Evolutionary conservation across 2,329 filamentous ascomycete species (phyloP).

Genomic region (Lachnellula cervina): DNA sequence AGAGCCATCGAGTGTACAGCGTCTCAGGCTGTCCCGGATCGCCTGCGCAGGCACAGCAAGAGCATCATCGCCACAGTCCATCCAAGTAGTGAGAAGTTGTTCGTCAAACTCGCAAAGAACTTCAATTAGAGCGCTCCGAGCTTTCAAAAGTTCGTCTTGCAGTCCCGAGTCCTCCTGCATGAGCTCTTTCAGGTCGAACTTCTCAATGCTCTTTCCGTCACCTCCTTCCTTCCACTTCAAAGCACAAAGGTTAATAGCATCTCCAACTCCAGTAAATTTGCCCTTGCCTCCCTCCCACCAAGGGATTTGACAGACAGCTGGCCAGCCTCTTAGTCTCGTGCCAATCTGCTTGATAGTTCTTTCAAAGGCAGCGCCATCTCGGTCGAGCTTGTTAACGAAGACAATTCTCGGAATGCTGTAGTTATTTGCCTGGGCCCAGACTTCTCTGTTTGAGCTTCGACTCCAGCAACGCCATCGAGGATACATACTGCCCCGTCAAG

Average conservation of each 20-base stretch:
- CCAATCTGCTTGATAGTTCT: constrained; percentile 83
- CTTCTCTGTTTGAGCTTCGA: constrained; percentile 94
- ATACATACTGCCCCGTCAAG: constrained; percentile 91
- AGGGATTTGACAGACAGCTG: constrained; percentile 88
- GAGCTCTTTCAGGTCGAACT: constrained; percentile 51
- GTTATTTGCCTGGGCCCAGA: constrained; percentile 85
- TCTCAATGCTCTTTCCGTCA: constrained; percentile 58
- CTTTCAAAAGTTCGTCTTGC: constrained; percentile 65
- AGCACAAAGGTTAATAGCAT: constrained; percentile 71
- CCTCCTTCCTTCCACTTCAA: constrained; percentile 66
- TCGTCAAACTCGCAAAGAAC: constrained; percentile 86
- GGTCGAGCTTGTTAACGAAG: constrained; percentile 81
- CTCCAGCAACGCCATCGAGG: constrained; percentile 85
- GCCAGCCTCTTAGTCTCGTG: constrained; percentile 73
- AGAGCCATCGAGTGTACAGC: constrained; percentile 61
- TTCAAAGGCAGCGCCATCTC: constrained; percentile 76
- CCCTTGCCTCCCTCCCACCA: constrained; percentile 79
- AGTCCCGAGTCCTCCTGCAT: constrained; percentile 44
- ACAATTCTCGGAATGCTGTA: constrained; percentile 80
- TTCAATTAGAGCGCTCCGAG: constrained; percentile 75
- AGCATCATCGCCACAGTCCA: constrained; percentile 71
- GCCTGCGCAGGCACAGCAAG: constrained; percentile 58
- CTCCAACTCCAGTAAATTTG: constrained; percentile 75
- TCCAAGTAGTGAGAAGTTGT: constrained; percentile 74
- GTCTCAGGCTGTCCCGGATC: constrained; percentile 69